These are phyloP conservation scores for Phialophora chinensis DNA, from an alignment of 2,329 filamentous ascomycete species.

Conservation along the genomic window DNA sequence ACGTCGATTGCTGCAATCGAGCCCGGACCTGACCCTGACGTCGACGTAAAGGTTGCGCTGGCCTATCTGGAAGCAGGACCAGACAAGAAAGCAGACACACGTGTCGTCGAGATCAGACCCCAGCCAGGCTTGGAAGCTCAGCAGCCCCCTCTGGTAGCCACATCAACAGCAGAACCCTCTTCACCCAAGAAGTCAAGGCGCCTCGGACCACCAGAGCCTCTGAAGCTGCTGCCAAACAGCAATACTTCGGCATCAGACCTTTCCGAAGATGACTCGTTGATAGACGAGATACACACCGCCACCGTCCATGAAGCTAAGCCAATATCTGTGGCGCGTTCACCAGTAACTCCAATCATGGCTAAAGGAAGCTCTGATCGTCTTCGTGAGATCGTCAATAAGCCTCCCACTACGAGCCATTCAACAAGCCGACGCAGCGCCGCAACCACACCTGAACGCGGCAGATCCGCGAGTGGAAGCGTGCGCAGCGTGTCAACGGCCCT, in stretches of 20 bases:
- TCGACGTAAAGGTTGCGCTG: conserved; percentile 5
- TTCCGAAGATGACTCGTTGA: conserved; percentile 76
- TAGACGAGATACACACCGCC: conserved; percentile 83
- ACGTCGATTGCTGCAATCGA: conserved; percentile 1
- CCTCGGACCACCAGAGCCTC: conserved; percentile 19
- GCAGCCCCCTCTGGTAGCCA: not conserved
- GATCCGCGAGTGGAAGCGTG: conserved; percentile 30
- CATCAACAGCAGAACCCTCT: not conserved
- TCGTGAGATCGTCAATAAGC: conserved; percentile 33
- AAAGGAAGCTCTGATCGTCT: conserved; percentile 38
- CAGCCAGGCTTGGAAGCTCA: not conserved
- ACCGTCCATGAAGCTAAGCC: conserved; percentile 83
- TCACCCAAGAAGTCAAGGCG: conserved; percentile 19
- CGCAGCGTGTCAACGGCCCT: conserved; percentile 38
- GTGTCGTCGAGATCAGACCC: not conserved
- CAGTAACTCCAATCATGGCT: conserved; percentile 70
- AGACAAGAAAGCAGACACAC: not conserved
- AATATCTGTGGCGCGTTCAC: conserved; percentile 79
- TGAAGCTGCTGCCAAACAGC: conserved; percentile 33
- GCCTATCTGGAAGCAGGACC: conserved; percentile 11
- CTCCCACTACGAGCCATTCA: conserved; percentile 20
- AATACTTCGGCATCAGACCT: conserved; percentile 55
- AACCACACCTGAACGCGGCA: conserved; percentile 30
- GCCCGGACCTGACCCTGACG: not conserved
- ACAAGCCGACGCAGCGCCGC: conserved; percentile 22